Evolutionary conservation across 2,329 filamentous ascomycete genomes (phyloP), one percentile per base, ranked within the genome.

Genomic region (Pseudogymnoascus verrucosus): DNA sequence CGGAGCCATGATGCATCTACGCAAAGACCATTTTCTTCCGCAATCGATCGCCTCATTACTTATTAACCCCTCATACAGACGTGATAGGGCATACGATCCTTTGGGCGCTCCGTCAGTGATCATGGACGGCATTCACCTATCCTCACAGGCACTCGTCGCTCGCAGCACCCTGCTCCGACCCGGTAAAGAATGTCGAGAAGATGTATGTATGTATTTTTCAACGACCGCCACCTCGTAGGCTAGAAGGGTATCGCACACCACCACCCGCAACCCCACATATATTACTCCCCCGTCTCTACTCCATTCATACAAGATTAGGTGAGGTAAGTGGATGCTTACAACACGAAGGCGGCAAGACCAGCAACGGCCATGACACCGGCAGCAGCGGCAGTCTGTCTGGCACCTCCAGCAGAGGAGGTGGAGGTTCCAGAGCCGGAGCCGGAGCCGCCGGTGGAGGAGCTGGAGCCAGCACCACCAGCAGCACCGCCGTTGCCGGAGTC

Each of bases 371-470:
- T 60, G 57, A 60, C 31, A 40, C 31, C 57, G 28, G 57, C 57
- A 23, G 31, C 57, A 60, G 57, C 57, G 31, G 57, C 36, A 31
- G 47, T 54, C 57, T 60, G 57, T 10, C 57, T 28, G 36, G 57
- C 57, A 60, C 57, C 57, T 31, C 51, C 59, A 54, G 61, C 64
- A 6, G 62, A 59, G 23, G 62, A 65, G 26, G 60, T 65, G 34
- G 66, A 66, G 2, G 60, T 44, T 5, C 28, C 44, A 16, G 63
- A 64, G 21, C 64, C 65, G 47, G 63, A 64, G 21, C 64, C 65
- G 47, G 64, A 64, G 23, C 26, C 57, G n/a, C 6, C 21, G 47
- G 64, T 65, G n/a, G 63, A 64, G 16, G 63, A 64, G 23, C 65
- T 62, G 34, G 63, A 64, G 23, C 65, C 64, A 28, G 65, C 60